Conservation (phyloP, 75 land plant genomes). For the Selaginella moellendorffii region DNA sequence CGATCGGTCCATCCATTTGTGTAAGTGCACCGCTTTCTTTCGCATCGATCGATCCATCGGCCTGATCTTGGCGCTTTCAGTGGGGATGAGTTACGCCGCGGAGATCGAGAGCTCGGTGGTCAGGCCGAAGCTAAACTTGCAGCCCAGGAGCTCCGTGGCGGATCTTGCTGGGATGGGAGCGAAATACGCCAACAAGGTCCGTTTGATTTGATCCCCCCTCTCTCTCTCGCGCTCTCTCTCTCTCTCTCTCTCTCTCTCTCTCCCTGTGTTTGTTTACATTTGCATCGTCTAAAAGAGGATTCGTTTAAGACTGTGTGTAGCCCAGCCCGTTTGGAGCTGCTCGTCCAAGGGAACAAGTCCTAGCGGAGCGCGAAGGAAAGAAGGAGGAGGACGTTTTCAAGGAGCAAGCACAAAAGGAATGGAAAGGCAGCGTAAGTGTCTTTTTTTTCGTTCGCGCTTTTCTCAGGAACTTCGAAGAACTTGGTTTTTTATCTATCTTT, state of each 20-base stretch:
- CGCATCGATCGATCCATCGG: no score
- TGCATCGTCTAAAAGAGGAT: neutral
- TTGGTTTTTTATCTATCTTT: neutral
- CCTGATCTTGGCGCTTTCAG: no score
- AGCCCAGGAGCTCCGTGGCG: conserved; percentile 19
- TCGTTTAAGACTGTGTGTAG: conserved; percentile 18
- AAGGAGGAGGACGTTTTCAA: conserved; percentile 27
- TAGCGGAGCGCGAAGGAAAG: conserved; percentile 33
- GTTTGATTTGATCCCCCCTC: neutral
- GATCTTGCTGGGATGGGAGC: conserved; percentile 10
- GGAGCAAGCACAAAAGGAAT: conserved; percentile 34
- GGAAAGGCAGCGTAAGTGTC: conserved; percentile 25
- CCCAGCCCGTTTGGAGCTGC: conserved; percentile 34
- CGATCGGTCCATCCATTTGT: no score
- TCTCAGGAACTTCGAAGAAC: neutral
- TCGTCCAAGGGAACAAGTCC: conserved; percentile 35
- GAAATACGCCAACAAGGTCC: conserved; percentile 19
- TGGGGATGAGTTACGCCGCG: conserved; percentile 18
- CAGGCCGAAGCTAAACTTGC: conserved; percentile 25
- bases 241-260: no score
- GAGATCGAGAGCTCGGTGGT: conserved; percentile 18
- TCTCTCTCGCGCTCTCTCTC: no score
- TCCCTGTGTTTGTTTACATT: neutral
- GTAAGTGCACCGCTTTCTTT: no score
- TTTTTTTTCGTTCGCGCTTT: no score